Evolutionary conservation across 192 early-diverging fungal species (phyloP), one percentile per base, ranked within the genome.

Genomic region (Coemansia sp.): DNA sequence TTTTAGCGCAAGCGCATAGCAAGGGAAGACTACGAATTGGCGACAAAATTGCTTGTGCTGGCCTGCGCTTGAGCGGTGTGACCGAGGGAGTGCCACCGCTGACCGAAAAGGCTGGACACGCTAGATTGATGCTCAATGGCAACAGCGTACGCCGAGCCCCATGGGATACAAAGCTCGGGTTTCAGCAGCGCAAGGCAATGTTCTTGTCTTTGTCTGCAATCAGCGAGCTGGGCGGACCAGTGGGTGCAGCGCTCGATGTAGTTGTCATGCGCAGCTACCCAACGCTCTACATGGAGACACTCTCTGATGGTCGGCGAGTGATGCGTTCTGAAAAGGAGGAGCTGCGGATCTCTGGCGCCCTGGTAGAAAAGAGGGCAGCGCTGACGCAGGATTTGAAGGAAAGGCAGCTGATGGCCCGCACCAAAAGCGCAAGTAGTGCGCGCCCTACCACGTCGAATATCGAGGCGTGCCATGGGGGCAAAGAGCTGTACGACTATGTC

Each of bases 41-140:
- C 14, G 73, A 81, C 50, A 81, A 81, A 35, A 59, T 81, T 26
- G 63, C 66, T 7, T 81, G 78, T n/a, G 51, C 59, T 26, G 73
- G 73, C 5, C 24, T 62, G 48, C 53, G 64, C 3, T 4, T 69
- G 38, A 35, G 46, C 34, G 73, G 73, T 6, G 18, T 67, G n/a
- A 20, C 40, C 16, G 78, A 71, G 14, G 73, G 69, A 0, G 60
- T 62, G n/a, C 48, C 56, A 37, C 73, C 78, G 16, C 53, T 81
- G 8, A 70, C 64, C 5, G 57, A 26, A 2, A 55, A 55, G 34
- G 62, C 70, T 0, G 43, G 33, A 35, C 43, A 38, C 18, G 78
- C 60, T 0, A 14, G 38, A 16, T 61, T 80, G 63, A 14, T 31
- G 26, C 58, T 80, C 11, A 63, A 23, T 3, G 72, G 65, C 21